These are phyloP conservation scores for Escallonia herrerae DNA, from an alignment of 129 eudicot species.

Conservation along the genomic window DNA sequence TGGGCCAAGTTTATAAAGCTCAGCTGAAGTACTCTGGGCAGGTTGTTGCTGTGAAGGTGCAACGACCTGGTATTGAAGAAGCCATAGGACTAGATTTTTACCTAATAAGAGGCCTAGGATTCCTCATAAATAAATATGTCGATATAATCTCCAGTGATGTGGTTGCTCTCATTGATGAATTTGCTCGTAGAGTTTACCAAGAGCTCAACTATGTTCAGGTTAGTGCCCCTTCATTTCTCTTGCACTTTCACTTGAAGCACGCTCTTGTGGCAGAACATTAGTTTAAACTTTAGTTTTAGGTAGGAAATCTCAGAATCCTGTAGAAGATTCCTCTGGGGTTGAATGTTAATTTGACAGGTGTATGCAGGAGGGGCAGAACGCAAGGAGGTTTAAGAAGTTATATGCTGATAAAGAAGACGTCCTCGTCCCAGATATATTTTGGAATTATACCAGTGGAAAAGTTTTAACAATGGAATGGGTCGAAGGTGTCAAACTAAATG, in stretches of 20 bases:
- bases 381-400: slow-evolving; percentile 85
- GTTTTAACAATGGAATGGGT: slow-evolving; percentile 98
- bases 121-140: slow-evolving; percentile 71
- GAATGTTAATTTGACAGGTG: slow-evolving; percentile 77
- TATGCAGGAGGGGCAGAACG: slow-evolving; percentile 98
- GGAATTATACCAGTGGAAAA: slow-evolving; percentile 93
- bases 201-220: slow-evolving; percentile 99
- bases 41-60: slow-evolving; percentile 96
- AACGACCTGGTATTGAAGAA: slow-evolving; percentile 95
- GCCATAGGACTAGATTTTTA: slow-evolving; percentile 84
- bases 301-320: background rate
- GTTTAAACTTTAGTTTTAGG: background rate
- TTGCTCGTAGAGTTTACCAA: slow-evolving; percentile 94
- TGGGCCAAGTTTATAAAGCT: slow-evolving; percentile 97
- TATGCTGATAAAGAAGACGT: slow-evolving; percentile 95
- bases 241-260: slow-evolving; percentile 4
- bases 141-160: slow-evolving; percentile 75
- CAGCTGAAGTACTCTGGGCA: slow-evolving; percentile 71
- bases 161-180: slow-evolving; percentile 90
- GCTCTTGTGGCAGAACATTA: background rate
- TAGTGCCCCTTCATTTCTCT: slow-evolving; percentile 18
- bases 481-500: slow-evolving; percentile 87
- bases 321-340: slow-evolving; percentile 35
- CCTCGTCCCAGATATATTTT: slow-evolving; percentile 85
- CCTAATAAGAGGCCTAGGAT: slow-evolving; percentile 78